Conservation (phyloP, 176 grass and related monocot species). For the Stipa capillata region DNA sequence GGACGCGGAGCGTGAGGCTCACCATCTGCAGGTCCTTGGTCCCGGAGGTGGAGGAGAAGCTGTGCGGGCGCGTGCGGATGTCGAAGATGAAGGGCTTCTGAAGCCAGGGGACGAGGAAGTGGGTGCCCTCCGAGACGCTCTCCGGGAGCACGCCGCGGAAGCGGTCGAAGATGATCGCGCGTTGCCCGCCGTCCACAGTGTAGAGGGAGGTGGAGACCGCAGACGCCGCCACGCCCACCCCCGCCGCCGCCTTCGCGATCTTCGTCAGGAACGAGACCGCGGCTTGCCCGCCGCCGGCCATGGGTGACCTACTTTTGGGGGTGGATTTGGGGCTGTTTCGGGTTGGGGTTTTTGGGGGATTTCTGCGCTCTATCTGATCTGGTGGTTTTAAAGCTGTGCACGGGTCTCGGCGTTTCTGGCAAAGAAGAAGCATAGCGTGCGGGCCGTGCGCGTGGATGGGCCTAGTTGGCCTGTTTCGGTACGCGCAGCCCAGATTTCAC, state of each 20-base stretch:
- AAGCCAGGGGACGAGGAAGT: conserved; percentile 73
- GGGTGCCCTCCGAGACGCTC: conserved; percentile 69
- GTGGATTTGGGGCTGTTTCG: background rate
- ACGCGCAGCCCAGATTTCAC: no score
- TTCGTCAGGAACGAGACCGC: conserved; percentile 58
- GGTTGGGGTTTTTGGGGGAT: background rate
- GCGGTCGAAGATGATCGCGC: conserved; percentile 86
- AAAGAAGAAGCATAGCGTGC: background rate
- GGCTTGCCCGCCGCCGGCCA: conserved; percentile 48
- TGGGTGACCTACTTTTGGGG: background rate
- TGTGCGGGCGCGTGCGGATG: conserved; percentile 88
- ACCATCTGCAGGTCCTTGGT: conserved; percentile 99
- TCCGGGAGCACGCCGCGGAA: conserved; percentile 61
- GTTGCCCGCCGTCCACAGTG: conserved; percentile 86
- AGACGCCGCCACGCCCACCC: conserved; percentile 44
- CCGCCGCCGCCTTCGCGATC: conserved; percentile 40
- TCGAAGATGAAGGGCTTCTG: conserved; percentile 93
- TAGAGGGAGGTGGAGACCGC: conserved; percentile 49
- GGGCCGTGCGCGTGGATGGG: background rate
- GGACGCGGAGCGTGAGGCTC: conserved; percentile 84
- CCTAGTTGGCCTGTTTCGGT: background rate
- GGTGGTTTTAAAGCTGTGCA: conserved; percentile 5
- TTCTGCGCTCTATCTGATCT: background rate
- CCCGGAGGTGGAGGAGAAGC: conserved; percentile 83
- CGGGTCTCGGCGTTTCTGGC: conserved; percentile 31